Evolutionary conservation across 1,284 basidiomycete genomes (phyloP), one percentile per base, ranked within the genome.

Genomic region (Athelia sp.): DNA sequence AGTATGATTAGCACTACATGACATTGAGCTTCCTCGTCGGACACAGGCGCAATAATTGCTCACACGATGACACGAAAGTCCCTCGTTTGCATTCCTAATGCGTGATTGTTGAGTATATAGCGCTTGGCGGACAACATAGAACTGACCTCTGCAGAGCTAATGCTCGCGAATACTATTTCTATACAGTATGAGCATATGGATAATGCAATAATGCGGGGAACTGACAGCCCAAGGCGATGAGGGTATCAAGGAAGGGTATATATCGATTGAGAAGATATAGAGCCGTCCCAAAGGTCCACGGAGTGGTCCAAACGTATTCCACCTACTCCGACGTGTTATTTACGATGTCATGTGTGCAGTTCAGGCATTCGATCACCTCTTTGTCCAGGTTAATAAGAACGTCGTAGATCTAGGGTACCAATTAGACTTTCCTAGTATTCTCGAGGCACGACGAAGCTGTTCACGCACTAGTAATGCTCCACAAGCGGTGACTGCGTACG

Each of bases 221-320:
- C 68, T 32, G 48, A 68, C 70, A 52, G 26, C 63, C 54, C n/a
- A 73, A 53, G 17, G 62, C 60, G 50, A 73, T 43, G 46, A 72
- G 63, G 3, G 67, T 71, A 51, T 73, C 71, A 21, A 73, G 52
- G 52, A 73, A 72, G 2, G 72, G 72, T 36, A 69, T 56, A 52
- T 74, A 73, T 43, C 72, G 67, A 53, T 74, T 74, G 18, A 70
- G 49, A 29, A 70, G 55, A 56, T 71, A 73, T 14, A 73, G 57
- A 14, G 65, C 40, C 9, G 67, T 67, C 34, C 69, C 66, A 18
- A 67, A 52, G 2, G 64, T 59, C 58, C 67, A 64, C 8, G 66
- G 62, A 22, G 56, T 54, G 21, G 57, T 61, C 72, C 71, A 74
- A 22, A 72, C 65, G 48, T 68, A 65, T 35, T 63, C 59, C 26